Base-by-base conservation (phyloP, 2,329 filamentous ascomycete genomes). In the Drechslera avenae region DNA sequence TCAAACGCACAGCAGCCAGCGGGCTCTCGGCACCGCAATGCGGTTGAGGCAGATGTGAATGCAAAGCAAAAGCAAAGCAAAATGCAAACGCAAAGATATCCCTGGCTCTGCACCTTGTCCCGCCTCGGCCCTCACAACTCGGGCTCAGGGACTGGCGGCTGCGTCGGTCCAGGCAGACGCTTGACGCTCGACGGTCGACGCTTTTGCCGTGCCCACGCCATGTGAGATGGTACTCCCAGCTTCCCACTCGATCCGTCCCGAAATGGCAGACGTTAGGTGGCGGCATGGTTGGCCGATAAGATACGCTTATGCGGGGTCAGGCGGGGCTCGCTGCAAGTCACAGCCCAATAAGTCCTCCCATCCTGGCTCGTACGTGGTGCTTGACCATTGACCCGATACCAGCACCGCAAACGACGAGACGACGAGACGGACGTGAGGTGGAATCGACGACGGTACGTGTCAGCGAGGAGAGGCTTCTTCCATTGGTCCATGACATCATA, bases 171-270 rank as follows among this genome's bases (percentile, higher is more conserved):
- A 70, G 66, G 56, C 62, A 63, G 64, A 62, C 57, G 30, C 43
- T 28, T 28, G 9, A 28, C 26, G 9, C 26, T 28, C 9, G n/a
- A n/a, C n/a, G n/a, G n/a, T 28, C 26, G 12, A 10, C 26, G n/a
- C 9, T 28, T 54, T 52, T 49, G 50, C 6, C 37, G 19, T 52
- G 26, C 44, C 41, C 49, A 44, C 37, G 36, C 30, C 44, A 44
- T 48, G 50, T 60, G 49, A 51, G 44, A 48, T 48, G 23, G 52
- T 36, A 28, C 26, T 28, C 26, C 26, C 26, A 28, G 26, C 26
- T 39, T 35, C 48, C 48, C 60, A 45, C 57, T 68, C 67, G 66
- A 69, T 67, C 67, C 66, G 66, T 66, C 56, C 66, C 67, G 68
- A 57, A 50, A 31, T 62, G 55, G 52, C 59, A 63, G 55, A 60